A percentile compares a stretch with the other conserved stretches of the same genome.
These are phyloP conservation scores for Pelargonium cotyledonis DNA, from an alignment of 441 rosid genomes.

Conservation along the genomic window DNA sequence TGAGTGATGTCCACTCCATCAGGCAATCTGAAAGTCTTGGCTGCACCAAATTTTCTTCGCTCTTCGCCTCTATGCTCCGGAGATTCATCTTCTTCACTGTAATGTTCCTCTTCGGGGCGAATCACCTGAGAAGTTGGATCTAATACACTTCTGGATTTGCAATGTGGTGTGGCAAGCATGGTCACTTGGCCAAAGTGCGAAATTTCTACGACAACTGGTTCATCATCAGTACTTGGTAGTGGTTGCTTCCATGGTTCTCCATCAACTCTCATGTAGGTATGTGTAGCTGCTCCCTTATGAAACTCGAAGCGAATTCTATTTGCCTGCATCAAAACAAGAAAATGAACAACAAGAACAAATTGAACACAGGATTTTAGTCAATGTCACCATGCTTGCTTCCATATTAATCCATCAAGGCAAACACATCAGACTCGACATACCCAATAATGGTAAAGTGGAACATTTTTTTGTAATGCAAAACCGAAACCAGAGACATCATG, in stretches of 20 bases:
- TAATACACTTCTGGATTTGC: conserved; percentile 53
- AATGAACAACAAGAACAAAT: not conserved
- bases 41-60: conserved; percentile 78
- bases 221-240: conserved; percentile 50
- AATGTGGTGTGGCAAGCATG: conserved; percentile 72
- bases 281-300: conserved; percentile 59
- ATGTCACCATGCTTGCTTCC: too few relatives aligned
- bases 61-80: conserved; percentile 34
- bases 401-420: too few relatives aligned
- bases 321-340: conserved; percentile 37
- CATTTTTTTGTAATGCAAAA: not conserved
- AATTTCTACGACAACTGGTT: conserved; percentile 72
- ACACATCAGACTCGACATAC: too few relatives aligned
- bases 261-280: conserved; percentile 89
- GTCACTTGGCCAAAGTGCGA: conserved; percentile 82
- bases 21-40: conserved; percentile 74
- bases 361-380: too few relatives aligned
- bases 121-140: conserved; percentile 34
- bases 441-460: too few relatives aligned
- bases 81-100: conserved; percentile 42
- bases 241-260: conserved; percentile 99
- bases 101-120: conserved; percentile 28
- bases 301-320: conserved; percentile 75
- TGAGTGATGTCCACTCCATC: conserved; percentile 60
- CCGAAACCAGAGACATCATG: not conserved